Base-by-base conservation (phyloP, 495 filamentous ascomycete genomes). In the Tirmania nivea region DNA sequence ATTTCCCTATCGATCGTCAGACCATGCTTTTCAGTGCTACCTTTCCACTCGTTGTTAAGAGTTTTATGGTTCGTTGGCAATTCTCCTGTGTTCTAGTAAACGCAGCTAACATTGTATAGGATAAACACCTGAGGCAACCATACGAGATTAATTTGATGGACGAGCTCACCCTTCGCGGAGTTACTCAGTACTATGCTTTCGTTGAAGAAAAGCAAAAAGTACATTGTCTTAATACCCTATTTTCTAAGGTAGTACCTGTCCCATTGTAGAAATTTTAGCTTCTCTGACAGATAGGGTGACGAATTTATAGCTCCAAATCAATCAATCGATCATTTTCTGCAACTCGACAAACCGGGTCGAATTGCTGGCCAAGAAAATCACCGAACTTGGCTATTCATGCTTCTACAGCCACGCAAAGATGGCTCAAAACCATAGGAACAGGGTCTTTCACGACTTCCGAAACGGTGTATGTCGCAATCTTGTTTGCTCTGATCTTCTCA, bases 101-200 rank as follows among this genome's bases (percentile, higher is more conserved):
- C 3, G 6, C 42, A 47, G 14, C 2, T 36, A 45, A 54, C 52
- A 55, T 54, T 56, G 51, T 14, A 21, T 59, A 79, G 65, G 92
- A 96, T 67, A 93, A 94, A 71, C 86, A 96, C 69, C 92, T 99
- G 84, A 76, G 75, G 58, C 79, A 80, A 54, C 90, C 90, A 1
- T 94, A 95, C 59, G 90, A 99, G 68, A 99, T 99, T 69, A 99
- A 99, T 63, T 77, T 99, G 31, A 99, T 99, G 90, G 90, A 99
- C 63, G 90, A 99, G 67, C 84, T 99, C 51, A 99, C 90, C 17
- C 78, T 99, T 17, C 82, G 90, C 47, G 90, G 90, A 69, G 94
- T 99, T 57, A 99, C 90, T 0, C 90, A 99, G 61, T 99, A 94
- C 68, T 99, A 99, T 63, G 90, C 90, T 16, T 99, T 94, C 58